Evolutionary conservation across 2,329 filamentous ascomycete species (phyloP), one percentile per base, ranked within the genome.

Genomic region (Pyricularia pennisetigena): DNA sequence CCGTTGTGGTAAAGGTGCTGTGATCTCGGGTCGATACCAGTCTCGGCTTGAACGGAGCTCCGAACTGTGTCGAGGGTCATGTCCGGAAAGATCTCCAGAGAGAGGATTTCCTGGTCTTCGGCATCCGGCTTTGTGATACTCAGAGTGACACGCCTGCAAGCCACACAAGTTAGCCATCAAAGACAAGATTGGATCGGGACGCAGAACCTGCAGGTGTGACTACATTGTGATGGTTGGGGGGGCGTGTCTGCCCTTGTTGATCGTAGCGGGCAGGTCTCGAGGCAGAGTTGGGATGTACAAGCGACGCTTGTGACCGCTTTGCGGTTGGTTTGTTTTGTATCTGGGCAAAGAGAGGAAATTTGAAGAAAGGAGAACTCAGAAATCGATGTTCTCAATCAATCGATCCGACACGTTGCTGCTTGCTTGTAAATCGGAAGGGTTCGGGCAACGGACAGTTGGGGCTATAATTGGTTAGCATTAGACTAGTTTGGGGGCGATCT

Each of bases 1-100:
- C 94, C 95, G 77, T 97, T 96, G 81, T 94, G 91, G 80, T 95
- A 96, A 76, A 98, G 89, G 75, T 93, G 89, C 78, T 97, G 93
- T 64, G 90, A 84, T 63, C 83, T 82, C 23, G 88, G 85, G 30
- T 91, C 87, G 73, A 97, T 89, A 73, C 83, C 83, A 65, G 90
- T 90, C 79, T 98, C 94, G 78, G 88, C 91, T 77, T 95, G 88
- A 76, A 99, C 90, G 75, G 93, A 91, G 76, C 89, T 91, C 79
- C 97, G 97, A 72, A 99, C 86, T 67, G 93, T 90, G 74, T 89
- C 89, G 73, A 98, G 80, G 65, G 92, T 92, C 83, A 95, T 93
- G 74, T 92, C 91, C 61, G 88, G 85, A 70, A 90, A 90, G 72
- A 97, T 88, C 74, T 97, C 93, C 72, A 97, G 86, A 69, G 88